Evolutionary conservation across 805 yeast genomes (phyloP).

Genomic region (Priceomyces castillae): DNA sequence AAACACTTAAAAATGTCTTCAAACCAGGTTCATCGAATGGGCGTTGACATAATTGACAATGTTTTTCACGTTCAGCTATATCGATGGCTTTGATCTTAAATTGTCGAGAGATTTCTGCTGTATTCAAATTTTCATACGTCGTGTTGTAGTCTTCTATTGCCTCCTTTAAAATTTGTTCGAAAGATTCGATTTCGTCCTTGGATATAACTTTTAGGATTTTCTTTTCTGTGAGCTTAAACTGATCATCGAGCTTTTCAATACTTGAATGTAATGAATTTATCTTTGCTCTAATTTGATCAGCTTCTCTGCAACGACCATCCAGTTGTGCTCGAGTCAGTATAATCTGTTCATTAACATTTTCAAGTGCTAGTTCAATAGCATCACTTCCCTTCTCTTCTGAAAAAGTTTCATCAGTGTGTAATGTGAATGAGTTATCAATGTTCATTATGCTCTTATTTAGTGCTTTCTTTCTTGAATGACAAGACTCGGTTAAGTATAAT

Average conservation of each 20-base stretch:
- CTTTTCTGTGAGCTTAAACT: slow-evolving; percentile 2
- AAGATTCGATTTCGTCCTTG: slow-evolving; percentile 45
- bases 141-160: slow-evolving; percentile 61
- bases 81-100: slow-evolving; percentile 71
- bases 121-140: slow-evolving; percentile 63
- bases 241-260: slow-evolving; percentile 7
- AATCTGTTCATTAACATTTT: background rate
- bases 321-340: background rate
- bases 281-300: slow-evolving; percentile 1
- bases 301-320: background rate
- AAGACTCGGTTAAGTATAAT: slow-evolving; percentile 42
- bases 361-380: slow-evolving; percentile 5
- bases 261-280: background rate
- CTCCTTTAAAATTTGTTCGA: slow-evolving; percentile 48
- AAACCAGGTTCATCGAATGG: slow-evolving; percentile 49
- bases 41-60: slow-evolving; percentile 74
- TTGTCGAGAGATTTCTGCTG: slow-evolving; percentile 63
- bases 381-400: slow-evolving; percentile 14
- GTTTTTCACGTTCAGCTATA: slow-evolving; percentile 52
- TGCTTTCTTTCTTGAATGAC: slow-evolving; percentile 25
- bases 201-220: slow-evolving; percentile 25
- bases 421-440: slow-evolving; percentile 19
- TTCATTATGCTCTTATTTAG: slow-evolving; percentile 24
- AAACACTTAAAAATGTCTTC: slow-evolving; percentile 23
- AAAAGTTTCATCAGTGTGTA: slow-evolving; percentile 13